phyloP scores from a whole-genome alignment of 2,329 filamentous ascomycete species.

The Furcasterigmium furcatum region DNA sequence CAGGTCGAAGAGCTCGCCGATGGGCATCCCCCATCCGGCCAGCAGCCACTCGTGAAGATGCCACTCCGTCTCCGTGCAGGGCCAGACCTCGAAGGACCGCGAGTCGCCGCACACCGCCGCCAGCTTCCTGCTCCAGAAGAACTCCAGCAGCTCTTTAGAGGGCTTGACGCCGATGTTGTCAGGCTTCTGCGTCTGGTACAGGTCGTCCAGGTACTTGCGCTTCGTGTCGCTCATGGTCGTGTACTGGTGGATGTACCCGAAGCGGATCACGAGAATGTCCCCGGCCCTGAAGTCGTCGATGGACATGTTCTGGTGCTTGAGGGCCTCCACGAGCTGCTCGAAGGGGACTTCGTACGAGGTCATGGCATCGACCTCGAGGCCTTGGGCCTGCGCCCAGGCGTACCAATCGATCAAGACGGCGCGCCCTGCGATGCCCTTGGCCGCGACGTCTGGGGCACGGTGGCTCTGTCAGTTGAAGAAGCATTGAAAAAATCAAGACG shows the following conservation, averaged over 20 bases:
- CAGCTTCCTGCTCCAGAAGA: slow-evolving; percentile 38
- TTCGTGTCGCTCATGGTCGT: slow-evolving; percentile 14
- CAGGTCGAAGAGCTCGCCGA: slow-evolving; percentile 15
- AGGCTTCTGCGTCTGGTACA: slow-evolving; percentile 27
- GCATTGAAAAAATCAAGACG: too few species aligned
- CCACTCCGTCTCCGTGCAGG: slow-evolving; percentile 18
- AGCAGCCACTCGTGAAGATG: slow-evolving; percentile 24
- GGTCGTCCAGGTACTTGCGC: slow-evolving; percentile 18
- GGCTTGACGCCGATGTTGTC: slow-evolving; percentile 36
- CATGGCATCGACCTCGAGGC: slow-evolving; percentile 11
- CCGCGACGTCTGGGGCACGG: slow-evolving; percentile 20
- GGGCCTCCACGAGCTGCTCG: slow-evolving; percentile 7
- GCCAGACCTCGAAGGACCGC: slow-evolving; percentile 15
- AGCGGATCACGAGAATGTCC: slow-evolving; percentile 23
- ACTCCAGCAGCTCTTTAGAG: slow-evolving; percentile 26
- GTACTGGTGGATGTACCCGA: slow-evolving; percentile 24
- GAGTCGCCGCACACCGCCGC: slow-evolving; percentile 36
- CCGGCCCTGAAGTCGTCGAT: too few species aligned
- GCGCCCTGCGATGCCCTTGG: slow-evolving; percentile 41
- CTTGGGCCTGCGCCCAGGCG: slow-evolving; percentile 28
- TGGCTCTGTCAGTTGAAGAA: too few species aligned
- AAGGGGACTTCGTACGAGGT: slow-evolving; percentile 14
- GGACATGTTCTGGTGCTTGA: slow-evolving; percentile 11
- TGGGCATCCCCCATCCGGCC: slow-evolving; percentile 15
- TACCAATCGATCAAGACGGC: slow-evolving; percentile 51